Evolutionary conservation across 2,329 filamentous ascomycete species (phyloP).

Genomic region (Tolypocladium cylindrosporum): DNA sequence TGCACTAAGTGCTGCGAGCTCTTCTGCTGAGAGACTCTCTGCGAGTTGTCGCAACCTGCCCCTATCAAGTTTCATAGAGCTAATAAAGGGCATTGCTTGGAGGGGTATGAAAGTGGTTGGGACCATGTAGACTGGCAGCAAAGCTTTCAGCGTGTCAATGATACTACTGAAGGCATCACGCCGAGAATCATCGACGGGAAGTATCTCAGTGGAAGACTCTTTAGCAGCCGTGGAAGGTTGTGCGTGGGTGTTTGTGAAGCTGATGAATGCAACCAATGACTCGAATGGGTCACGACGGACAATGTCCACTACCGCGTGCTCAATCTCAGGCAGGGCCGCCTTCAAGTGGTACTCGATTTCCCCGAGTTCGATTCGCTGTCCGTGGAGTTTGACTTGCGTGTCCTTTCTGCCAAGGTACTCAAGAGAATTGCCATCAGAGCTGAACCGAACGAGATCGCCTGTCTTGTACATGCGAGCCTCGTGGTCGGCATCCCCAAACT

Average conservation of each 20-base stretch:
- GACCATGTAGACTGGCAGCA: neutral
- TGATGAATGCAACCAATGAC: neutral
- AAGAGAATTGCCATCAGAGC: neutral
- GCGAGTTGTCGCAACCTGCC: too few species aligned
- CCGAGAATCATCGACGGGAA: too few species aligned
- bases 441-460: constrained; percentile 3
- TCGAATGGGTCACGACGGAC: too few species aligned
- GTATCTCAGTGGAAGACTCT: too few species aligned
- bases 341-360: constrained; percentile 9
- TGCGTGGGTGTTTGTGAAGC: too few species aligned
- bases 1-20: too few species aligned
- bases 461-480: constrained; percentile 14
- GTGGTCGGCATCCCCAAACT: constrained; percentile 1
- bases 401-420: neutral
- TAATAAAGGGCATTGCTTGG: neutral
- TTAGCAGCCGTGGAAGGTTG: neutral
- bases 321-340: too few species aligned
- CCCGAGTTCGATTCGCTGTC: constrained; percentile 9
- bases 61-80: too few species aligned
- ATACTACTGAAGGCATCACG: too few species aligned
- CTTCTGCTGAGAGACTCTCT: too few species aligned
- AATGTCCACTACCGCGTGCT: too few species aligned
- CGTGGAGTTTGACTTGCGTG: constrained; percentile 7
- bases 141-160: neutral
- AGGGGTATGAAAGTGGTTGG: neutral